Evolutionary conservation across 2,329 filamentous ascomycete species (phyloP).

Genomic region (Cercospora sp.): DNA sequence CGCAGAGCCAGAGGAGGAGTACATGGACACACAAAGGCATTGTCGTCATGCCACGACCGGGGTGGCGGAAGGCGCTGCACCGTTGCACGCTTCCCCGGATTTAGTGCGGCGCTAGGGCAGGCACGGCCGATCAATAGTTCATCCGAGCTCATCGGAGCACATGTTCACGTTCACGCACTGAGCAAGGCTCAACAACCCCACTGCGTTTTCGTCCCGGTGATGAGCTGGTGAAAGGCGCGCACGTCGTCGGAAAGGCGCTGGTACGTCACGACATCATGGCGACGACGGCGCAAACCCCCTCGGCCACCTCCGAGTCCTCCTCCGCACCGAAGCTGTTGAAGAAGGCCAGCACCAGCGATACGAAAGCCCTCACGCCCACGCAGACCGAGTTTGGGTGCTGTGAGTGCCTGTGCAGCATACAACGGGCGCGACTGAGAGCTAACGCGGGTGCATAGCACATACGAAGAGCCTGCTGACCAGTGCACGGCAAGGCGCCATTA

Average conservation of each 20-base stretch:
- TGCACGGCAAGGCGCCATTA: constrained; percentile 66
- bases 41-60: constrained; percentile 6
- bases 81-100: constrained; percentile 6
- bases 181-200: neutral
- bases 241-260: neutral
- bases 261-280: constrained; percentile 14
- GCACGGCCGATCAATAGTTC: constrained; percentile 7
- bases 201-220: neutral
- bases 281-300: constrained; percentile 42
- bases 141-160: neutral
- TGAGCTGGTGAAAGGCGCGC: neutral
- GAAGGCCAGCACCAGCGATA: constrained; percentile 33
- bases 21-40: neutral
- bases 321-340: constrained; percentile 43
- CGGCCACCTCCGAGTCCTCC: constrained; percentile 41
- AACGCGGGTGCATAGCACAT: constrained; percentile 60
- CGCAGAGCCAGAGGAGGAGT: neutral
- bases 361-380: constrained; percentile 43
- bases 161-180: neutral
- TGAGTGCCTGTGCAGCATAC: constrained; percentile 13
- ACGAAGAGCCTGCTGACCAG: constrained; percentile 68
- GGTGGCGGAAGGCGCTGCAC: constrained; percentile 4
- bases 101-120: constrained; percentile 4
- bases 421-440: constrained; percentile 25
- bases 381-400: constrained; percentile 27